These are phyloP conservation scores for Fragaria iinumae DNA, from an alignment of 306 rosid genomes.

Conservation along the genomic window DNA sequence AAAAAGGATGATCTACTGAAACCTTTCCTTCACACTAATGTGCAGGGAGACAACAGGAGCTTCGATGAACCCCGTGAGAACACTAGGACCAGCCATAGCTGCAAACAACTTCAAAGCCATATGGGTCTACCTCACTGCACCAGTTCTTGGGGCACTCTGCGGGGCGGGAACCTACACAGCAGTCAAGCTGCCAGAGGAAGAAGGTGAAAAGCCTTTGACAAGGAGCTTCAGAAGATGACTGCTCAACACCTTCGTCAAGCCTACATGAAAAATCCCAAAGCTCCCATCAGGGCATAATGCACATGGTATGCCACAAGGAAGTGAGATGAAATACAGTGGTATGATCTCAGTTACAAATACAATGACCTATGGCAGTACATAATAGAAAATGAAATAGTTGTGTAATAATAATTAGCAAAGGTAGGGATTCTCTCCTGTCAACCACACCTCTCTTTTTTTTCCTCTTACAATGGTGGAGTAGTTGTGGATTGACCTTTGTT, in stretches of 20 bases:
- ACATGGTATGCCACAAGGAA: background rate
- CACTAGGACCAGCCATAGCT: slow-evolving; percentile 83
- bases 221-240: slow-evolving; percentile 62
- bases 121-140: slow-evolving; percentile 83
- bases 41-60: slow-evolving; percentile 67
- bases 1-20: background rate
- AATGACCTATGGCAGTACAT: slow-evolving; percentile 11
- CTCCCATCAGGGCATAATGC: slow-evolving; percentile 14
- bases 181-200: slow-evolving; percentile 64
- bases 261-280: slow-evolving; percentile 13
- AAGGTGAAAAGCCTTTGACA: slow-evolving; percentile 42
- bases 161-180: slow-evolving; percentile 79
- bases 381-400: background rate
- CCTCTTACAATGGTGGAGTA: background rate
- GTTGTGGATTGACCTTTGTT: slow-evolving; percentile 7
- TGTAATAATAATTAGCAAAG: slow-evolving; percentile 9
- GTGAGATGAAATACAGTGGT: background rate
- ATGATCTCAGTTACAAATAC: slow-evolving; percentile 5
- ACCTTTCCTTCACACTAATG: slow-evolving; percentile 6
- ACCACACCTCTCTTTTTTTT: background rate
- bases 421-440: background rate
- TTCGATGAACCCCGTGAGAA: slow-evolving; percentile 91
- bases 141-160: slow-evolving; percentile 71
- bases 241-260: slow-evolving; percentile 9
- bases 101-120: slow-evolving; percentile 75